phyloP scores from a whole-genome alignment of 2,329 filamentous ascomycete genomes.

The Ilyonectria robusta region DNA sequence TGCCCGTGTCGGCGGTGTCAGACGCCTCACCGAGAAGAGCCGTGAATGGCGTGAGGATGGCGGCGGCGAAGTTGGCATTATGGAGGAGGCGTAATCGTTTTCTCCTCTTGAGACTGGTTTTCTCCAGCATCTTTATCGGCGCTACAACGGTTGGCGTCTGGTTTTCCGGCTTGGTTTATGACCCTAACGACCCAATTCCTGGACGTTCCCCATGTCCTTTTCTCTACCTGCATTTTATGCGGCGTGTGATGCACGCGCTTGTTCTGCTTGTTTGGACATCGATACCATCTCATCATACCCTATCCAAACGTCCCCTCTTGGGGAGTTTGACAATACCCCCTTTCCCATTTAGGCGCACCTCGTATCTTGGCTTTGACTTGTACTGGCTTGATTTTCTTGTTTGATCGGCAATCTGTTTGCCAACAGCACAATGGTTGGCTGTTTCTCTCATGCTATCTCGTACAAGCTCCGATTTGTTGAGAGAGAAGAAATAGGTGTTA shows the following conservation, averaged over 20 bases:
- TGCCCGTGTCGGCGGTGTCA: slow-evolving; percentile 83
- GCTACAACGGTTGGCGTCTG: slow-evolving; percentile 40
- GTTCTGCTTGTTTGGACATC: slow-evolving; percentile 39
- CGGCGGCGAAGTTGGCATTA: slow-evolving; percentile 78
- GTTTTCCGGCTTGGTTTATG: slow-evolving; percentile 43
- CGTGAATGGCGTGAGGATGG: slow-evolving; percentile 93
- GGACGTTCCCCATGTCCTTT: slow-evolving; percentile 39
- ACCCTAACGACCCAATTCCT: slow-evolving; percentile 45
- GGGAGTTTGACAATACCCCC: slow-evolving; percentile 46
- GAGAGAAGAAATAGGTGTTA: slow-evolving; percentile 22
- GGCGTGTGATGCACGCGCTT: slow-evolving; percentile 26
- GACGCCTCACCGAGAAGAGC: slow-evolving; percentile 84
- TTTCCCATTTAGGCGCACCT: slow-evolving; percentile 9
- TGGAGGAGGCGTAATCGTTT: slow-evolving; percentile 67
- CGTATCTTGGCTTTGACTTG: slow-evolving; percentile 20
- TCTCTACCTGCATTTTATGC: slow-evolving; percentile 37
- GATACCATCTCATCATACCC: slow-evolving; percentile 37
- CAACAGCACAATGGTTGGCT: slow-evolving; percentile 20
- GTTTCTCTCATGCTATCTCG: slow-evolving; percentile 19
- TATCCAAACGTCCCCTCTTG: slow-evolving; percentile 7
- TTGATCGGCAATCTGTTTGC: slow-evolving; percentile 9
- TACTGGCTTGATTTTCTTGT: slow-evolving; percentile 20
- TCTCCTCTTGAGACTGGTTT: slow-evolving; percentile 28
- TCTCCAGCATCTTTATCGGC: slow-evolving; percentile 32
- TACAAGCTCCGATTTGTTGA: slow-evolving; percentile 22